Conservation (phyloP, 192 early-diverging fungal species). For the Lunasporangiospora selenospora region DNA sequence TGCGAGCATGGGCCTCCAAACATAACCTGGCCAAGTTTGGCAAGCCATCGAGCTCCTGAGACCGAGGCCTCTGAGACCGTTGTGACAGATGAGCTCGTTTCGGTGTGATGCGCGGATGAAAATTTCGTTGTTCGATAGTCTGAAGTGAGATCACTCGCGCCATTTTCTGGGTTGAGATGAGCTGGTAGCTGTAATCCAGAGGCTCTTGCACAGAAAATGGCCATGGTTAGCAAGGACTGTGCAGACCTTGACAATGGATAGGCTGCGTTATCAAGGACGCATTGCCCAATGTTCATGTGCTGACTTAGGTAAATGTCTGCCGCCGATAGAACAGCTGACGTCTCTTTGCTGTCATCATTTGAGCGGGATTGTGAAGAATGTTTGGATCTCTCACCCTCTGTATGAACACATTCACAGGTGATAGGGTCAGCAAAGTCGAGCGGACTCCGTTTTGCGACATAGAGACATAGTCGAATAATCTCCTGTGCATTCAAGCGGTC, state of each 20-base stretch:
- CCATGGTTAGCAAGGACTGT: slow-evolving; percentile 13
- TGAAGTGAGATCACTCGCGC: no score
- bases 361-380: no score
- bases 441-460: slow-evolving; percentile 17
- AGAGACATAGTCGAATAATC: slow-evolving; percentile 20
- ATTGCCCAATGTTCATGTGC: slow-evolving; percentile 30
- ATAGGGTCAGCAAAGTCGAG: slow-evolving; percentile 25
- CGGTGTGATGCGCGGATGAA: no score
- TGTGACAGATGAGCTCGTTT: no score
- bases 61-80: not conserved
- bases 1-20: slow-evolving; percentile 31
- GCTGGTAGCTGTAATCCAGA: no score
- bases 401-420: slow-evolving; percentile 29
- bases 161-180: no score
- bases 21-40: slow-evolving; percentile 34
- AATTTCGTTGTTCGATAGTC: no score
- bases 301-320: slow-evolving; percentile 12
- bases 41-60: slow-evolving; percentile 15
- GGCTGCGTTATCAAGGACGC: slow-evolving; percentile 12
- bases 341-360: not conserved
- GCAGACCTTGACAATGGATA: not conserved
- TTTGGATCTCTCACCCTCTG: slow-evolving; percentile 18
- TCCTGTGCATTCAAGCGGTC: slow-evolving; percentile 21
- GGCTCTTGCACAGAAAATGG: slow-evolving; percentile 27
- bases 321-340: not conserved